Base-by-base conservation (phyloP, 1,284 basidiomycete species). In the Xanthoconium separans region DNA sequence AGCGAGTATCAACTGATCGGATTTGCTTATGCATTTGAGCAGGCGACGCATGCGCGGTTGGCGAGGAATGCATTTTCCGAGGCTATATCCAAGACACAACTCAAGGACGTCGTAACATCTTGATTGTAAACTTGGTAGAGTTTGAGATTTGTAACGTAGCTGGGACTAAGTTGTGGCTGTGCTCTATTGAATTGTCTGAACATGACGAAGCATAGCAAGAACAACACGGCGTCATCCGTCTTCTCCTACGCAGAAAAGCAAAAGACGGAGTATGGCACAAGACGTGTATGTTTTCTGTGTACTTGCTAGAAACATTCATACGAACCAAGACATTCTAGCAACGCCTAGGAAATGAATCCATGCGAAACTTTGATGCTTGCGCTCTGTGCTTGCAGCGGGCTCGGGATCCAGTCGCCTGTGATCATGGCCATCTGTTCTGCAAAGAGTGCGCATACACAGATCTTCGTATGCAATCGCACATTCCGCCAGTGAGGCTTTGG, bases 141-240 rank as follows among this genome's bases (percentile, higher is more conserved):
- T 27, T 27, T 27, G 27, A 27, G 27, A 27, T 27, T 27, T 27
- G 24, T 24, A 24, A 24, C 24, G 24, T 24, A 24, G n/a, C n/a
- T n/a, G n/a, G n/a, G n/a, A n/a, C n/a, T n/a, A n/a, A n/a, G n/a
- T n/a, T n/a, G n/a, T 50, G 53, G 53, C 53, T 54, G 53, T 54
- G 10, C 43, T 27, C 6, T 6, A 27, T 27, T 27, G 27, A 7
- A 27, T 30, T 24, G 10, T 11, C 29, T 8, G 18, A 29, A 36
- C 57, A 92, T 92, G 89, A 90, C 89, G 49, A 91, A 91, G 72
- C 90, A 93, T 68, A 89, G 86, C 78, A 92, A 91, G 73, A 93
- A 92, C 70, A 93, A 93, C 66, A 93, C 91, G 4, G 87, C 88
- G 9, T 91, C 88, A 12, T 90, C 89, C 1, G 84, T 89, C 55